These are phyloP conservation scores for Tetraselmis chui DNA, from an alignment of 139 green algal species.

Conservation along the genomic window DNA sequence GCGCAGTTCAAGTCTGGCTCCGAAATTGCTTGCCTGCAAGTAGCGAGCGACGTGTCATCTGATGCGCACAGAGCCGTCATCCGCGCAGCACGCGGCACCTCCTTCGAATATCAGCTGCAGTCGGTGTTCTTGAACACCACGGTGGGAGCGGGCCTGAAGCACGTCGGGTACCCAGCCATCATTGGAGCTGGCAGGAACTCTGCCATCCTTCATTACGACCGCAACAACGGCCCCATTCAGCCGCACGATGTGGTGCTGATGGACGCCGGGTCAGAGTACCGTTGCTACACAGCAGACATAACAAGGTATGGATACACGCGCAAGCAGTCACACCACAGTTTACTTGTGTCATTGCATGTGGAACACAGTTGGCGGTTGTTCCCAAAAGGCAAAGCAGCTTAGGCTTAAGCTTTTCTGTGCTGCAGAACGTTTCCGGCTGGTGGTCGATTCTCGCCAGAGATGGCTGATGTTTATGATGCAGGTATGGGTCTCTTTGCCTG, in stretches of 20 bases:
- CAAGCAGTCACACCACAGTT: too few relatives aligned
- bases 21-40: conserved; percentile 23
- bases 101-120: conserved; percentile 38
- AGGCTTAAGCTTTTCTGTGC: background rate
- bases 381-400: too few relatives aligned
- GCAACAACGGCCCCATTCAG: conserved; percentile 3
- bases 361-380: too few relatives aligned
- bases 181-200: conserved; percentile 35
- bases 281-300: conserved; percentile 50
- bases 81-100: conserved; percentile 11
- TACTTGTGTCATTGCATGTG: too few relatives aligned
- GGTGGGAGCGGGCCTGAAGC: conserved; percentile 9
- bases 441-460: conserved; percentile 23
- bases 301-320: conserved; percentile 13
- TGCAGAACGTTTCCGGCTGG: conserved; percentile 26
- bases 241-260: conserved; percentile 33
- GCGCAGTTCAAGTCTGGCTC: conserved; percentile 10
- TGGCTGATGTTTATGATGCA: conserved; percentile 31
- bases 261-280: conserved; percentile 37
- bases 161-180: conserved; percentile 40
- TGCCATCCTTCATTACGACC: conserved; percentile 37
- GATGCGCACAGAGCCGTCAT: conserved; percentile 27
- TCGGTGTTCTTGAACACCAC: conserved; percentile 23
- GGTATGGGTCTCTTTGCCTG: too few relatives aligned
- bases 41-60: conserved; percentile 16